Evolutionary conservation across 768 basidiomycete genomes (phyloP).

Genomic region (Termitomyces sp.): DNA sequence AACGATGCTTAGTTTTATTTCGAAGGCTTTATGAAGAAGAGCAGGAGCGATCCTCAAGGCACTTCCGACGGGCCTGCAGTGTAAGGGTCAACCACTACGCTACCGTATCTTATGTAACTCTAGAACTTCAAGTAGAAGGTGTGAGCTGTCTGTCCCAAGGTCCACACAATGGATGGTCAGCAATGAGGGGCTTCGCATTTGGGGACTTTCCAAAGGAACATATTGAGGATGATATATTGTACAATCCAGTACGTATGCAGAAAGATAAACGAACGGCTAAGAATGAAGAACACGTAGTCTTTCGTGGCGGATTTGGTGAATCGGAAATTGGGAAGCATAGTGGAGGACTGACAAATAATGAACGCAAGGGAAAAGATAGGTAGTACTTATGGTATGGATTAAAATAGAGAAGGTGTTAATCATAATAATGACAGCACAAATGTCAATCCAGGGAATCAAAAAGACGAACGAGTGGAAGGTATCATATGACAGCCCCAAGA

Average conservation of each 20-base stretch:
- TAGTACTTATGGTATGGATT: conserved; percentile 10
- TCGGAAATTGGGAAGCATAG: conserved; percentile 12
- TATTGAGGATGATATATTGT: conserved; percentile 11
- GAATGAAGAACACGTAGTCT: conserved; percentile 2
- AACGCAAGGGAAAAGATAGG: conserved; percentile 1
- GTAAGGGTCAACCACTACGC: too few species aligned
- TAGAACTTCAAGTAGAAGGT: too few species aligned
- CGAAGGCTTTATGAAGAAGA: too few species aligned
- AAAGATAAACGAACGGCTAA: conserved; percentile 5
- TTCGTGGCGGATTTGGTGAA: background rate
- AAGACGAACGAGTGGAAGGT: conserved; percentile 10
- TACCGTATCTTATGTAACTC: too few species aligned
- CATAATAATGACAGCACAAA: conserved; percentile 9
- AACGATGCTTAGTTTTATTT: too few species aligned
- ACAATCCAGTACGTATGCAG: conserved; percentile 16
- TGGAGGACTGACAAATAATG: conserved; percentile 4
- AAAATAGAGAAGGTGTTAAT: conserved; percentile 6
- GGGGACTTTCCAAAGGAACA: conserved; percentile 4
- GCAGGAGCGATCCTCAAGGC: too few species aligned
- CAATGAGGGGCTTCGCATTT: background rate
- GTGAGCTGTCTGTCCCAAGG: too few species aligned
- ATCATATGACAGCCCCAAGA: conserved; percentile 1
- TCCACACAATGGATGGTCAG: too few species aligned
- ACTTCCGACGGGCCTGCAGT: too few species aligned
- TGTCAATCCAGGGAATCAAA: conserved; percentile 2